Evolutionary conservation across 306 rosid genomes (phyloP), one percentile per base, ranked within the genome.

Genomic region (Castanospermum australe): DNA sequence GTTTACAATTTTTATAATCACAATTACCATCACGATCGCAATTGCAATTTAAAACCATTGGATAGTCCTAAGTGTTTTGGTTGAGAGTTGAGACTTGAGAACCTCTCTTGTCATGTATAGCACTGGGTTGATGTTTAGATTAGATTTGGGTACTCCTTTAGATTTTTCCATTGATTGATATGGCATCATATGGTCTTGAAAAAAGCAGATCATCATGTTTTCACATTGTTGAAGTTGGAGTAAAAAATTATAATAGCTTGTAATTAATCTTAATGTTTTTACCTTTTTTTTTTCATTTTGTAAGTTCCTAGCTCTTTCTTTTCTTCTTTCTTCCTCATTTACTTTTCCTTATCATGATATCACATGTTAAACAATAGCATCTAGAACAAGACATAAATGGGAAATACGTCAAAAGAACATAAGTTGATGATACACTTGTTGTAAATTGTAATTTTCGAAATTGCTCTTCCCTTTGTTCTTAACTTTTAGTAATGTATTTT

Each of bases 41-140:
- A n/a, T n/a, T n/a, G n/a, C n/a, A n/a, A n/a, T n/a, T n/a, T n/a
- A n/a, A n/a, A n/a, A n/a, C n/a, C n/a, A 25, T 8, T 50, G 21
- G 17, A 39, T 32, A 45, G 9, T 4, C 22, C 44, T 47, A 4
- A 39, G 47, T 65, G 54, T 55, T 84, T 81, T 81, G 79, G 73
- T 67, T 72, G 57, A 59, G 70, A 76, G 45, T 81, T 81, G 76
- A 73, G 66, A n/a, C n/a, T n/a, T n/a, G 45, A 54, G 72, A 75
- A 38, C 10, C 10, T 68, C 8, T 71, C 44, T 77, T 55, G 45
- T 65, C 47, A 67, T 77, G 88, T 81, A 85, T 74, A 76, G 84
- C 9, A 67, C 56, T 69, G 77, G 85, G 85, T 35, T 65, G 17
- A 52, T 63, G 75, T 71, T 70, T 67, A 68, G 66, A 33, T 79